Evolutionary conservation across 1,284 basidiomycete genomes (phyloP), one percentile per base, ranked within the genome.

Genomic region (Pseudomicrostroma phylloplanum): DNA sequence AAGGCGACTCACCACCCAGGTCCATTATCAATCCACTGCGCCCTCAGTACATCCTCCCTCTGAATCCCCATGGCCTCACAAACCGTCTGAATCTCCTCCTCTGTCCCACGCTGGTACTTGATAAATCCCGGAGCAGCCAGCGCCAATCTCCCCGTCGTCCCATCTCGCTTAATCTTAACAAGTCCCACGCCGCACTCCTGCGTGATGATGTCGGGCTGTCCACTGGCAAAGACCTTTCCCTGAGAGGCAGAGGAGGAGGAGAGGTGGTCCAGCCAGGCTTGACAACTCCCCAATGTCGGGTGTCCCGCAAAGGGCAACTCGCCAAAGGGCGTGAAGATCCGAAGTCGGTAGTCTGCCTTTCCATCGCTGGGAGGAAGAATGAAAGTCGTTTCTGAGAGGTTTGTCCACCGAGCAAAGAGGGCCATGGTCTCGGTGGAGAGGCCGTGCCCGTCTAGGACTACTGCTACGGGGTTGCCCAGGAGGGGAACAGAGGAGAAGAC

Each of bases 291-390:
- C 6, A 76, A 59, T 1, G 72, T 76, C 1, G 73, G 73, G 43
- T 76, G 72, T 1, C 73, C 73, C 0, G 73, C 73, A 40, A 76
- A 74, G 0, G 73, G 72, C 0, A 76, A 65, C 54, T 71, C 70
- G 15, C 60, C 49, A 15, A 56, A 41, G 0, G 71, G 69, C 1
- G 70, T 74, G 42, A 72, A 74, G 58, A 74, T 76, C 26, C 66
- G 68, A 11, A 76, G 46, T 7, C 58, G 49, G 59, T 76, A 76
- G 54, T 76, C 68, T 4, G 73, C 73, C 1, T 49, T 40, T 1
- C 57, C 59, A 9, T 56, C 6, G 0, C 68, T 61, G 4, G 72
- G 67, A 1, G 66, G 67, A 1, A 72, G 63, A 1, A 76, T 43
- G 54, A 74, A 76, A 23, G 72, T 71, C 9, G 73, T 74, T 42